phyloP scores from a whole-genome alignment of 805 yeast species.

The Saccharomycopsis amapae region DNA sequence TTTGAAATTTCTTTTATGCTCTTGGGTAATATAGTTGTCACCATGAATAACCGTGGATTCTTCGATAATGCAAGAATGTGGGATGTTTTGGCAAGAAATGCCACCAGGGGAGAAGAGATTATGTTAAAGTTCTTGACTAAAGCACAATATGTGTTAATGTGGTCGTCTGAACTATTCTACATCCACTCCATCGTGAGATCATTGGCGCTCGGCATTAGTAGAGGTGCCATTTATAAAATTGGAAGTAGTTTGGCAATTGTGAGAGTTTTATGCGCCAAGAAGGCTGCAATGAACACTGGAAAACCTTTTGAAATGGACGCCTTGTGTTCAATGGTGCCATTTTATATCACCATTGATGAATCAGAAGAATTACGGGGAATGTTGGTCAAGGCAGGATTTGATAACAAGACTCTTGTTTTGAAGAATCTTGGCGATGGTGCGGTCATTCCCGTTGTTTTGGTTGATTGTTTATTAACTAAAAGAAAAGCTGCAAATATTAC shows the following conservation, averaged over 20 bases:
- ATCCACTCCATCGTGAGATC: neutral
- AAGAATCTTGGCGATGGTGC: constrained; percentile 4
- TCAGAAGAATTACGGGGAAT: neutral
- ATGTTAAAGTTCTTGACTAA: neutral
- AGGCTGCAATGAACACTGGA: neutral
- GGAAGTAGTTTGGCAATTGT: neutral
- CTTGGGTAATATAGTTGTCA: neutral
- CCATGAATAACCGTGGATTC: neutral
- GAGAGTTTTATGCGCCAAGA: constrained; percentile 3
- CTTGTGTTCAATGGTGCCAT: constrained; percentile 3
- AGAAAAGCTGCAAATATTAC: neutral
- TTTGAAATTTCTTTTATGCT: constrained; percentile 3
- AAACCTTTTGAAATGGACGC: constrained; percentile 5
- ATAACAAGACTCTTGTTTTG: neutral
- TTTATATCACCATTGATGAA: neutral
- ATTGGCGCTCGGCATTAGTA: neutral
- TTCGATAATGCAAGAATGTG: constrained; percentile 7
- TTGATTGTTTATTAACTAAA: constrained; percentile 1
- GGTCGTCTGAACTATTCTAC: constrained; percentile 4
- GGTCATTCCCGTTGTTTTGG: constrained; percentile 5
- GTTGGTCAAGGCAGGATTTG: constrained; percentile 6
- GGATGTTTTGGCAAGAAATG: neutral
- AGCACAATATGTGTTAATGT: neutral
- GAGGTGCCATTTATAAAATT: neutral
- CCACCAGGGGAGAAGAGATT: neutral